Conservation (phyloP, 2,329 filamentous ascomycete species). For the Fusarium citri region DNA sequence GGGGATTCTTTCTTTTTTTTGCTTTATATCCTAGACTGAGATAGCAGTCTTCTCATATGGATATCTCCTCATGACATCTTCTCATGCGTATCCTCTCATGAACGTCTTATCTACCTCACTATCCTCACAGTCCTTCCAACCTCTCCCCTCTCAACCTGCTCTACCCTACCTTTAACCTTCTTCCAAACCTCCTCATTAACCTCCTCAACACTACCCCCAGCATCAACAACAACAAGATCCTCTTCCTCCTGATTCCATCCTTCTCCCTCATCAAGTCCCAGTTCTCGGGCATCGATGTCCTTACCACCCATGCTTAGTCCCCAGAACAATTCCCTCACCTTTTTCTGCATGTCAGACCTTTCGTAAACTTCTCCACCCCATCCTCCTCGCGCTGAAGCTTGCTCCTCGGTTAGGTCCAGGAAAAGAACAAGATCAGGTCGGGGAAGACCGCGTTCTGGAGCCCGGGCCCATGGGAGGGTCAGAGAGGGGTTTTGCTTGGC, state of each 20-base stretch:
- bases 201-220: slow-evolving; percentile 65
- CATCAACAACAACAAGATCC: slow-evolving; percentile 66
- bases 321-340: slow-evolving; percentile 81
- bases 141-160: slow-evolving; percentile 62
- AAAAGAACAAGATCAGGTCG: slow-evolving; percentile 90
- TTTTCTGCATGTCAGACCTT: slow-evolving; percentile 81
- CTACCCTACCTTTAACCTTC: slow-evolving; percentile 60
- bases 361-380: slow-evolving; percentile 94
- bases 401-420: slow-evolving; percentile 80
- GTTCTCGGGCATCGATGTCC: slow-evolving; percentile 47
- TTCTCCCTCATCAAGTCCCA: slow-evolving; percentile 40
- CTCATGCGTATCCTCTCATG: neutral
- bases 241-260: slow-evolving; percentile 62
- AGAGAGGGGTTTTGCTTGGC: slow-evolving; percentile 83
- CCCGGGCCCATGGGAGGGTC: slow-evolving; percentile 81
- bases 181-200: slow-evolving; percentile 68
- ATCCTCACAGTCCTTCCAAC: slow-evolving; percentile 58
- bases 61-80: neutral
- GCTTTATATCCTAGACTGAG: neutral
- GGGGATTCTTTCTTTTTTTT: slow-evolving; percentile 38
- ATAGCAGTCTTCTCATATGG: neutral
- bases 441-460: slow-evolving; percentile 87
- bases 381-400: slow-evolving; percentile 81
- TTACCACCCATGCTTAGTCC: slow-evolving; percentile 62
- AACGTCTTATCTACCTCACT: slow-evolving; percentile 30